Evolutionary conservation across 2,329 filamentous ascomycete species (phyloP), one percentile per base, ranked within the genome.

Genomic region (Chalara sp.): DNA sequence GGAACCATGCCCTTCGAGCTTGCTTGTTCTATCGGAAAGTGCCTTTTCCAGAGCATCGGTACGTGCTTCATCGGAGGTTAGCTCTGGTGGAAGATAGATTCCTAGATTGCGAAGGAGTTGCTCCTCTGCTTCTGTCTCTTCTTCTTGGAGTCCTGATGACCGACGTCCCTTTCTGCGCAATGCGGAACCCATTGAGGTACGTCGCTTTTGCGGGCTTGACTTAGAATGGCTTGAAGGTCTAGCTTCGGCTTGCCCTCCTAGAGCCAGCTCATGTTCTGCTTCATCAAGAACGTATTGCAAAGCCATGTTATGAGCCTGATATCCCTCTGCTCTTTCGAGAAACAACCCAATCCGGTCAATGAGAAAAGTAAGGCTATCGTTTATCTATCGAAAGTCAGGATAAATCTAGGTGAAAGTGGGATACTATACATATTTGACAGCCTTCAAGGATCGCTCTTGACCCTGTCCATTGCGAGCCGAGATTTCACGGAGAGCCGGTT

Each of bases 401-500:
- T 31, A 21, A 11, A 43, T 1, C 28, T 1, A 21, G 39, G 44
- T 29, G 8, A 3, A 12, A 28, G 8, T 6, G 35, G 13, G 11
- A 11, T 13, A 4, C 65, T 75, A 33, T 62, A 81, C 78, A 56
- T 82, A 82, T 59, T 68, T 63, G 1, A 80, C 58, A 2, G 77
- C 76, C 5, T 69, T 68, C 0, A 70, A 67, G 0, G 77, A 73
- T 33, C 72, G 71, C 7, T 65, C 65, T n/a, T 75, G 56, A 28
- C 67, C 71, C 37, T 73, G 68, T 1, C 71, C 70, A 46, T 71
- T 73, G 50, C 68, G 72, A 2, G 69, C 65, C 6, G 73, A 66
- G 5, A 76, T 63, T 0, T 71, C 67, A 50, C 68, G 67, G 5
- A 80, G 67, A 1, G 84, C 79, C 0, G 84, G 84, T 53, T 80